Evolutionary conservation across 108 stramenopile species (phyloP).

Genomic region (Fistulifera pelliculosa): DNA sequence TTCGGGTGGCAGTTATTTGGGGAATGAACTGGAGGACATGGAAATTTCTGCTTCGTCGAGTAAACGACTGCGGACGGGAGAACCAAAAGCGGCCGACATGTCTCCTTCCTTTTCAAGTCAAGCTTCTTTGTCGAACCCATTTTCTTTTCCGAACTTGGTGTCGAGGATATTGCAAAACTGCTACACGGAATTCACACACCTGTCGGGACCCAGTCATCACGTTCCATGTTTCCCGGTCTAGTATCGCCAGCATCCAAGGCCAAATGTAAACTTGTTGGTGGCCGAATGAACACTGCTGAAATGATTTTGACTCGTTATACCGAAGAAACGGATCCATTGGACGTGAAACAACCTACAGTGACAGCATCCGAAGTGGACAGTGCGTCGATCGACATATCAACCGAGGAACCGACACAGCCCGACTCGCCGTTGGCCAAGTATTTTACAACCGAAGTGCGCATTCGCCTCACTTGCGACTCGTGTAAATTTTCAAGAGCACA

Average conservation of each 20-base stretch:
- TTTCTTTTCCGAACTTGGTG: neutral
- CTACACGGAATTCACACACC: constrained; percentile 15
- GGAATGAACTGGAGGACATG: too few species aligned
- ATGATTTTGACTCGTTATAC: constrained; percentile 6
- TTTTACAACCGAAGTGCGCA: constrained; percentile 33
- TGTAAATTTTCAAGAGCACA: constrained; percentile 44
- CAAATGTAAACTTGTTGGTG: constrained; percentile 40
- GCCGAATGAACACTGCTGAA: constrained; percentile 29
- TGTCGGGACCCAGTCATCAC: constrained; percentile 25
- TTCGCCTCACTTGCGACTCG: constrained; percentile 44
- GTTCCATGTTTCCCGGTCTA: too few species aligned
- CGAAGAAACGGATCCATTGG: neutral
- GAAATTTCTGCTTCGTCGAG: too few species aligned
- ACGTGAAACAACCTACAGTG: neutral
- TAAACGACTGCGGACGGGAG: too few species aligned
- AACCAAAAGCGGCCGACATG: too few species aligned
- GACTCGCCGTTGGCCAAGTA: constrained; percentile 8
- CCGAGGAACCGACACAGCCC: neutral
- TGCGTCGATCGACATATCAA: neutral
- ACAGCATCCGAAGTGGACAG: neutral
- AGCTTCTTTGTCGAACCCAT: neutral
- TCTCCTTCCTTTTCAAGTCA: too few species aligned
- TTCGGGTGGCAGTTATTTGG: too few species aligned
- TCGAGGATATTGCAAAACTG: constrained; percentile 18
- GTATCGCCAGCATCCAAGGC: constrained; percentile 8